These are phyloP conservation scores for Suhomyces xylopsoci DNA, from an alignment of 805 yeast species.

Conservation along the genomic window DNA sequence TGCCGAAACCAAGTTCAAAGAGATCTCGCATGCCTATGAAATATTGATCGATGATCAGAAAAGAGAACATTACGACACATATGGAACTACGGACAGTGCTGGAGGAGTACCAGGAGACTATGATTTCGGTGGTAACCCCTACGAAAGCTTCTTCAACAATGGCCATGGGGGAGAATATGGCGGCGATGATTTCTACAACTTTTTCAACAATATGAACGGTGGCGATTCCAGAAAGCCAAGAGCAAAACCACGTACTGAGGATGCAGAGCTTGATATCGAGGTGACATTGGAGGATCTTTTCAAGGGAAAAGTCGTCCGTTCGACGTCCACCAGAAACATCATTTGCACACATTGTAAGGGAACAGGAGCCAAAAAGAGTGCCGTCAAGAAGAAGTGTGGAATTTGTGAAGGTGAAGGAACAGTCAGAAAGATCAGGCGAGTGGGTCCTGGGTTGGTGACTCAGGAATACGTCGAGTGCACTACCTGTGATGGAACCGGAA, in stretches of 20 bases:
- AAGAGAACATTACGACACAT: slow-evolving; percentile 57
- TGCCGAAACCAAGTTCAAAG: slow-evolving; percentile 80
- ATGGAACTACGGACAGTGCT: slow-evolving; percentile 42
- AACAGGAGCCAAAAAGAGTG: slow-evolving; percentile 63
- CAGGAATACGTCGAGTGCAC: slow-evolving; percentile 60
- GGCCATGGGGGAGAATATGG: slow-evolving; percentile 46
- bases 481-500: slow-evolving; percentile 71
- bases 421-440: slow-evolving; percentile 54
- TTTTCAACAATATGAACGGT: slow-evolving; percentile 50
- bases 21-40: slow-evolving; percentile 83
- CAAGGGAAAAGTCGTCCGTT: slow-evolving; percentile 76
- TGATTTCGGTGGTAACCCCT: slow-evolving; percentile 32
- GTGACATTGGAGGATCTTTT: slow-evolving; percentile 72
- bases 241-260: slow-evolving; percentile 48
- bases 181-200: slow-evolving; percentile 75
- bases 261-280: slow-evolving; percentile 63
- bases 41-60: slow-evolving; percentile 66
- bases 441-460: slow-evolving; percentile 75
- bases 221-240: slow-evolving; percentile 13
- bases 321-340: slow-evolving; percentile 66
- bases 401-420: slow-evolving; percentile 73
- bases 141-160: slow-evolving; percentile 32
- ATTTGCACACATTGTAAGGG: slow-evolving; percentile 76
- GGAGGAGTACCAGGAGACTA: slow-evolving; percentile 11
- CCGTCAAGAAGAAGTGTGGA: slow-evolving; percentile 55